Base-by-base conservation (phyloP, 495 filamentous ascomycete genomes). In the Podospora pseudopauciseta region DNA sequence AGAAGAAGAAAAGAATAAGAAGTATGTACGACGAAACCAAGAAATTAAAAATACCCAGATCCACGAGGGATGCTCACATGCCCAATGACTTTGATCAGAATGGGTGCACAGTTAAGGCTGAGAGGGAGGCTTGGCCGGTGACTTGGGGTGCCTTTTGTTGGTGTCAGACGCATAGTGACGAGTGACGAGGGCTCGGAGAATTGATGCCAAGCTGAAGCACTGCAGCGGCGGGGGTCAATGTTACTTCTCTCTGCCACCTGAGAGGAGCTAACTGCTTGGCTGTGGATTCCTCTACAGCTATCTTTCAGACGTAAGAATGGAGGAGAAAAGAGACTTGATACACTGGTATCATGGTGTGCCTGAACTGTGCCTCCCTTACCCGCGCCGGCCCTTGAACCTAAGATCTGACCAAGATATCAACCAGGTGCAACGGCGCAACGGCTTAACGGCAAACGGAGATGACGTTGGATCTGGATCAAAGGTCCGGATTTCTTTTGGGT, bases 401-500 rank as follows among this genome's bases (percentile, higher is more conserved):
- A 49, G 39, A 49, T 49, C 39, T 49, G 39, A 49, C 39, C 39
- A 49, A 49, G 39, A 18, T 11, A 11, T 49, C 13, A 49, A 11
- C 39, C 39, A 49, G 39, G 39, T 13, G 39, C 7, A 49, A 49
- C 39, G 39, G 39, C 13, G 39, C 7, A 49, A 49, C 39, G 39
- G 39, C 13, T 49, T 0, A 49, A 49, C 39, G 39, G 39, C 39
- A 49, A 49, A 49, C 39, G 39, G 39, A 49, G 39, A 49, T 49
- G 39, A 49, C 39, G 39, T 49, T 49, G 15, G 39, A 49, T 49
- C 39, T 11, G 39, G 39, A 49, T 32, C 30, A 32, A 32, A 32
- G 30, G 7, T 32, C 30, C 30, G 3, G 30, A 32, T 32, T 53
- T 26, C 63, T 70, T 70, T 66, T 59, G 11, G 53, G 57, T 23